Conservation (phyloP, 495 filamentous ascomycete species). For the Staphylotrichum longicolle region DNA sequence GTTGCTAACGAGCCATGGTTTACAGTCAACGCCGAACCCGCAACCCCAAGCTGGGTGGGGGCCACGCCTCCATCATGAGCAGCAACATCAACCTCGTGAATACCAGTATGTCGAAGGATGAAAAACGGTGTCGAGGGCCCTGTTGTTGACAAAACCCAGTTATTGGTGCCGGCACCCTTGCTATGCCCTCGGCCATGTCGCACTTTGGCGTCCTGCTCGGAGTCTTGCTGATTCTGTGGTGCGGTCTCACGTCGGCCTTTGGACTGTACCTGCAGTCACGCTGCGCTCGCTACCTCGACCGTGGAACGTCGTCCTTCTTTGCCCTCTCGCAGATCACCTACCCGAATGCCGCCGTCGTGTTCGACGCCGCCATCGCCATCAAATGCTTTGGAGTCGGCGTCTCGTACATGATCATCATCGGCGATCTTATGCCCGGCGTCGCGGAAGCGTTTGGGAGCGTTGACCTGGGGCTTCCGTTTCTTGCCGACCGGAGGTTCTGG, state of each 20-base stretch:
- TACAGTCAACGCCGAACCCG: slow-evolving; percentile 36
- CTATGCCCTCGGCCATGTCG: slow-evolving; percentile 90
- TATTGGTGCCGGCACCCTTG: slow-evolving; percentile 88
- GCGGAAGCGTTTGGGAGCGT: slow-evolving; percentile 65
- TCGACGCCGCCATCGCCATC: slow-evolving; percentile 93
- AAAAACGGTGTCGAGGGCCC: background rate
- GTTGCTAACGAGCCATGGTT: background rate
- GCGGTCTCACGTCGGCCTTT: slow-evolving; percentile 81
- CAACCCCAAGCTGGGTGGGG: slow-evolving; percentile 49
- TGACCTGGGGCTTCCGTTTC: slow-evolving; percentile 59
- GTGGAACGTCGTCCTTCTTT: slow-evolving; percentile 80
- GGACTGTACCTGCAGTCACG: slow-evolving; percentile 91
- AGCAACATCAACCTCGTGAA: slow-evolving; percentile 95
- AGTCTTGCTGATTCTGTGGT: slow-evolving; percentile 83
- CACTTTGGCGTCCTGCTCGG: slow-evolving; percentile 88
- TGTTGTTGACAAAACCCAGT: slow-evolving; percentile 51
- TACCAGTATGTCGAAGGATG: slow-evolving; percentile 61
- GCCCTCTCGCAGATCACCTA: slow-evolving; percentile 94
- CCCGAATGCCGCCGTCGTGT: slow-evolving; percentile 91
- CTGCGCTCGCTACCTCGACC: slow-evolving; percentile 88
- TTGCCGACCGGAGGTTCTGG: slow-evolving; percentile 93
- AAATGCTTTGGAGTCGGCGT: slow-evolving; percentile 98
- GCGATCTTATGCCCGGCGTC: slow-evolving; percentile 96
- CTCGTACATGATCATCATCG: slow-evolving; percentile 97
- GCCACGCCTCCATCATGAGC: slow-evolving; percentile 83